A percentile compares a stretch with the other conserved stretches of the same genome.
Evolutionary conservation across 495 filamentous ascomycete species (phyloP).

Genomic region (Xylaria scruposa): DNA sequence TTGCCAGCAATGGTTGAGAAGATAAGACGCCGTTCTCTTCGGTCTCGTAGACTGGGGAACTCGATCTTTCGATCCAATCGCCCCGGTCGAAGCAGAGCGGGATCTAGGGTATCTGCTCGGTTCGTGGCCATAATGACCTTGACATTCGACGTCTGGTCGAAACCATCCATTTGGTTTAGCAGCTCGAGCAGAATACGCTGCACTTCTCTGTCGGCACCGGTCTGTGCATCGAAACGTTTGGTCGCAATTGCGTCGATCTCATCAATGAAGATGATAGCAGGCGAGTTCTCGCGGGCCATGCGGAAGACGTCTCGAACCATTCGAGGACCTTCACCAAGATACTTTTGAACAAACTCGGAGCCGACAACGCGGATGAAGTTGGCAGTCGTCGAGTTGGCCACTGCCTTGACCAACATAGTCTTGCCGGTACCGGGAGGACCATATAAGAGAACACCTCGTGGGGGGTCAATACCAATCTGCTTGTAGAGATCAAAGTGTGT

Average conservation of each 20-base stretch:
- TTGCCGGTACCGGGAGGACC: conserved; percentile 97
- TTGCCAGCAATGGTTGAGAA: conserved; percentile 94
- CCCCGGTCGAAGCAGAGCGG: conserved; percentile 89
- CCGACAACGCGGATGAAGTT: conserved; percentile 98
- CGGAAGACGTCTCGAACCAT: conserved; percentile 99
- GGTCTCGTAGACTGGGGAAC: conserved; percentile 89
- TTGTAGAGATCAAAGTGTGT: conserved; percentile 98
- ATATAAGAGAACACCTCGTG: conserved; percentile 93
- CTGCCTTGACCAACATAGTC: conserved; percentile 98
- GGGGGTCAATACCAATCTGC: conserved; percentile 97
- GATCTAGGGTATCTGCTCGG: conserved; percentile 94
- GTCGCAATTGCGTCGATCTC: conserved; percentile 99
- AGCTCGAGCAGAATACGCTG: conserved; percentile 97
- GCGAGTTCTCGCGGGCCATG: conserved; percentile 98
- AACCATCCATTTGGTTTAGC: conserved; percentile 99
- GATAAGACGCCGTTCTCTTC: conserved; percentile 92
- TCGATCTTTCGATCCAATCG: conserved; percentile 98
- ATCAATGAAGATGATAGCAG: conserved; percentile 99
- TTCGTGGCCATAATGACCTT: conserved; percentile 99
- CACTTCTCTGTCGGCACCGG: conserved; percentile 95
- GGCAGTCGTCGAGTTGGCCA: conserved; percentile 96
- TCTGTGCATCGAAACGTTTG: conserved; percentile 98
- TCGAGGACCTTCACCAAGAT: conserved; percentile 93
- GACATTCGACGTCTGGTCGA: conserved; percentile 97
- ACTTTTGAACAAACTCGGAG: conserved; percentile 98